Evolutionary conservation across 768 basidiomycete genomes (phyloP).

Genomic region (Pulveroboletus frians): DNA sequence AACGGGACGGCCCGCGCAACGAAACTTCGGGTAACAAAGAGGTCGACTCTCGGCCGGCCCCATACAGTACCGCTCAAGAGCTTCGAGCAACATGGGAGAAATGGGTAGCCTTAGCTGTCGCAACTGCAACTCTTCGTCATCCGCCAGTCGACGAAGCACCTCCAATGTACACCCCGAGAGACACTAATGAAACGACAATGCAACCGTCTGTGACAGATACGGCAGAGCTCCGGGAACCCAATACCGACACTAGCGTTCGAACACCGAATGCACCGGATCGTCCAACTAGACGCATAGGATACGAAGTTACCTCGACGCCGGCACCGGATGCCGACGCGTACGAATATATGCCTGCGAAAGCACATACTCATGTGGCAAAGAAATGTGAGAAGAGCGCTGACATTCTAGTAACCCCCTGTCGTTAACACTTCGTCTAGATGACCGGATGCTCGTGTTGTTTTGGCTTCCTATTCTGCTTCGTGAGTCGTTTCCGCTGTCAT

Average conservation of each 20-base stretch:
- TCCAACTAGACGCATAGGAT: slow-evolving; percentile 42
- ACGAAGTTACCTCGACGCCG: slow-evolving; percentile 43
- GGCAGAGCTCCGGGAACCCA: slow-evolving; percentile 1
- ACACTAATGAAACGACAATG: slow-evolving; percentile 19
- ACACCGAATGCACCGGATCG: slow-evolving; percentile 28
- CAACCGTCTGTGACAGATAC: slow-evolving; percentile 2
- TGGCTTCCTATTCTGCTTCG: slow-evolving; percentile 82
- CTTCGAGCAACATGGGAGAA: slow-evolving; percentile 72
- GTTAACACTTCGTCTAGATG: slow-evolving; percentile 43
- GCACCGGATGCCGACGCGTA: slow-evolving; percentile 68
- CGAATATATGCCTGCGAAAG: slow-evolving; percentile 52
- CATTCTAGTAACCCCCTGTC: background rate
- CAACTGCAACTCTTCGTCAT: slow-evolving; percentile 42
- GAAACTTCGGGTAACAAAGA: slow-evolving; percentile 29
- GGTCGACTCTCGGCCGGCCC: slow-evolving; percentile 32
- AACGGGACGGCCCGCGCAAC: slow-evolving; percentile 33
- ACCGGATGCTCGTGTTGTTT: slow-evolving; percentile 80
- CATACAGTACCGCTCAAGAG: slow-evolving; percentile 52
- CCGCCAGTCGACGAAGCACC: slow-evolving; percentile 51
- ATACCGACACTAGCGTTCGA: slow-evolving; percentile 14
- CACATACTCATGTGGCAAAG: slow-evolving; percentile 42
- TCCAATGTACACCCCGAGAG: slow-evolving; percentile 68
- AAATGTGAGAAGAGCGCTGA: slow-evolving; percentile 49
- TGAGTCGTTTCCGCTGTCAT: slow-evolving; percentile 37
- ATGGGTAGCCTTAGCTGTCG: slow-evolving; percentile 56